Evolutionary conservation across 2,329 filamentous ascomycete species (phyloP).

Genomic region (Microascus cirrosus): DNA sequence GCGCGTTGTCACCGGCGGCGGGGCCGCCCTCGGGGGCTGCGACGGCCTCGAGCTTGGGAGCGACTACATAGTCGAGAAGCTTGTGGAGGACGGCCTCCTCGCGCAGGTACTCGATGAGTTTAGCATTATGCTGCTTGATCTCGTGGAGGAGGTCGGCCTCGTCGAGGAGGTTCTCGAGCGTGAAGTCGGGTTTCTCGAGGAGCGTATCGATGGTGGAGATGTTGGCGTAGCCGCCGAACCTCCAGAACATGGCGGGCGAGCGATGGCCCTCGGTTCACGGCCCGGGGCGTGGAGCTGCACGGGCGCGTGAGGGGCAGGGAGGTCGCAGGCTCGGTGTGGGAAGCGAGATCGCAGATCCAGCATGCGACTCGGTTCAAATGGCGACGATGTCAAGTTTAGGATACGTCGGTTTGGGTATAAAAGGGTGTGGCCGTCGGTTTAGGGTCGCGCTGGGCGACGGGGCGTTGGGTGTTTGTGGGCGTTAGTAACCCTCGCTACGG

Average conservation of each 20-base stretch:
- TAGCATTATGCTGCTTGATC: slow-evolving; percentile 95
- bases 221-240: slow-evolving; percentile 97
- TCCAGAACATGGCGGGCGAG: slow-evolving; percentile 88
- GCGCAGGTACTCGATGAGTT: slow-evolving; percentile 90
- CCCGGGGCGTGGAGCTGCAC: slow-evolving; percentile 17
- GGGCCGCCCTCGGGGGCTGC: slow-evolving; percentile 31
- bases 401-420: not conserved
- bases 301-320: not conserved
- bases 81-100: slow-evolving; percentile 76
- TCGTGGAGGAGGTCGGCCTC: slow-evolving; percentile 95
- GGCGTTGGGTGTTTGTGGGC: not conserved
- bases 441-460: not conserved
- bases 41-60: slow-evolving; percentile 54
- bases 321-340: not conserved
- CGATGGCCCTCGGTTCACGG: slow-evolving; percentile 14
- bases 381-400: not conserved
- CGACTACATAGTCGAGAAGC: slow-evolving; percentile 84
- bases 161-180: slow-evolving; percentile 89
- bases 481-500: not conserved
- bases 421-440: not conserved
- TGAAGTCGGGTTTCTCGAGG: slow-evolving; percentile 92
- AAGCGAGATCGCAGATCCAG: slow-evolving; percentile 1
- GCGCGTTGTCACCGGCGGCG: slow-evolving; percentile 39
- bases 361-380: not conserved
- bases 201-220: slow-evolving; percentile 93